Evolutionary conservation across 208 protist genomes (phyloP).

Genomic region (Vickermania spadyakhi): DNA sequence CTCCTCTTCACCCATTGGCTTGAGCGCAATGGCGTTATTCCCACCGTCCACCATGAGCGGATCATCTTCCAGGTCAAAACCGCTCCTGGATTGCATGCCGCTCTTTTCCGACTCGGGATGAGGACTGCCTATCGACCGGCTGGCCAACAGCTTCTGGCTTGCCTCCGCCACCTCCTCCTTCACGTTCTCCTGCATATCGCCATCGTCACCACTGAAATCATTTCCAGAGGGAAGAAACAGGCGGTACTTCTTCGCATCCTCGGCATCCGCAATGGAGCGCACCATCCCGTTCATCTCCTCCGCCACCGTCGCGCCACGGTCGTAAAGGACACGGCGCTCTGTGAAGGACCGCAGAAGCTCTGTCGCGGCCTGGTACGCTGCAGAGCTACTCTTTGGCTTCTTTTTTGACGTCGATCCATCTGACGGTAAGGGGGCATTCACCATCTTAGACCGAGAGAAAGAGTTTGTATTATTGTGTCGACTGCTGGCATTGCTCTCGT

Average conservation of each 20-base stretch:
- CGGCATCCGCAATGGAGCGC: neutral
- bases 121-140: neutral
- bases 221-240: neutral
- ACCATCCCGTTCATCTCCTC: neutral
- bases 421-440: neutral
- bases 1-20: conserved; percentile 4
- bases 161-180: neutral
- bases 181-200: neutral
- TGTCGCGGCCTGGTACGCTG: neutral
- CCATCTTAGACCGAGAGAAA: neutral
- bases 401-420: neutral
- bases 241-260: neutral
- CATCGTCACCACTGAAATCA: neutral
- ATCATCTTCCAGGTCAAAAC: neutral
- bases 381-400: neutral
- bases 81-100: neutral
- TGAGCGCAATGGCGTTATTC: neutral
- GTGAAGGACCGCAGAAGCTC: neutral
- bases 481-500: too few relatives aligned
- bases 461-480: neutral
- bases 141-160: neutral
- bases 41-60: too few relatives aligned
- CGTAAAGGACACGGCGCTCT: neutral
- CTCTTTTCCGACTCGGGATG: neutral
- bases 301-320: neutral